Evolutionary conservation across 495 filamentous ascomycete genomes (phyloP), one percentile per base, ranked within the genome.

Genomic region (Choiromyces venosus): DNA sequence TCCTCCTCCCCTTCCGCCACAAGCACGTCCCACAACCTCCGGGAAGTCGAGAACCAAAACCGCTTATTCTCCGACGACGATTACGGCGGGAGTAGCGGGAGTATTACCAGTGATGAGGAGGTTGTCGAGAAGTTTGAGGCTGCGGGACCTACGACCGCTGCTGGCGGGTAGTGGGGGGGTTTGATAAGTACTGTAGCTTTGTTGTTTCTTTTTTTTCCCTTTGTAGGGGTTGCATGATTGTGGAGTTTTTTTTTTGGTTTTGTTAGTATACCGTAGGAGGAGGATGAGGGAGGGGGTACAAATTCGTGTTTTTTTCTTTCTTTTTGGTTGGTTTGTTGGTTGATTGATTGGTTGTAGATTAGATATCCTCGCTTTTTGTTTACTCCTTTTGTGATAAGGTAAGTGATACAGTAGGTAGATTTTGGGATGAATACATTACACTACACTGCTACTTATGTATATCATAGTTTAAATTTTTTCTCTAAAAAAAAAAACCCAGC

Each of bases 1-100:
- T n/a, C n/a, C n/a, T n/a, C n/a, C n/a, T n/a, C n/a, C n/a, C n/a
- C n/a, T n/a, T n/a, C n/a, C n/a, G n/a, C n/a, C n/a, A n/a, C n/a
- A n/a, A n/a, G n/a, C n/a, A n/a, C n/a, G n/a, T n/a, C n/a, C n/a
- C n/a, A n/a, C n/a, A n/a, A n/a, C n/a, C n/a, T n/a, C n/a, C n/a
- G n/a, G 25, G 74, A 77, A 36, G 42, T 77, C 7, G 75, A 66
- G 52, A 77, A 77, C 67, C 75, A 77, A 61, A 73, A 56, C 29
- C 68, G 75, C 16, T 39, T 73, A 2, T 70, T 77, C 21, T 77
- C 69, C 66, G 74, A 77, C 67, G 71, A 74, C 40, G 69, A 77
- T 66, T 77, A 74, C 0, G 75, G 72, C 19, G 74, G 44, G 16
- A 69, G 69, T 46, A 77, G 74, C 7, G 75, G 74, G 40, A 77